Percentiles rank a stretch among this genome's conserved stretches.
These are phyloP conservation scores for Gossypium aridum DNA, from an alignment of 441 rosid species.

Conservation along the genomic window DNA sequence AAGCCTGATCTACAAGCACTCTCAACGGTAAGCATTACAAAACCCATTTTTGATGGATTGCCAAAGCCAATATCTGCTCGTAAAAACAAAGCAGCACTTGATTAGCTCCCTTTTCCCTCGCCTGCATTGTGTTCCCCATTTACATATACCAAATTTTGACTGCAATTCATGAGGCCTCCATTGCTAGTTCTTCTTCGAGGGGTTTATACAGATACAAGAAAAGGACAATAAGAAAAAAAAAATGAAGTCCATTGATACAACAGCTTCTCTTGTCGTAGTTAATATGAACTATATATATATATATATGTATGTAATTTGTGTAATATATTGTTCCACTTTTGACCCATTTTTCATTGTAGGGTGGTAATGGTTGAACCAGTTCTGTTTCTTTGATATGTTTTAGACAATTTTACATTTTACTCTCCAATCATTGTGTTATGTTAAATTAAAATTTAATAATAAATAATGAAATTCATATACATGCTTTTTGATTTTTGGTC, in stretches of 20 bases:
- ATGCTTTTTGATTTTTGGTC: not conserved
- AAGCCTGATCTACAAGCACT: constrained; percentile 56
- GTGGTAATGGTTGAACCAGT: not conserved
- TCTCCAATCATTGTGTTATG: not conserved
- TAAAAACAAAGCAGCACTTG: constrained; percentile 42
- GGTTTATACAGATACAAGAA: not conserved
- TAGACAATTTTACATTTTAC: not conserved
- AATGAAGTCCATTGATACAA: not conserved
- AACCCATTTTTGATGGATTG: constrained; percentile 61
- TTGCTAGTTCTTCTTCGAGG: not conserved
- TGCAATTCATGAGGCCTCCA: not conserved
- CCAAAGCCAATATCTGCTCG: constrained; percentile 54
- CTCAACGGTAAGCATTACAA: constrained; percentile 48
- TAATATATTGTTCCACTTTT: not conserved
- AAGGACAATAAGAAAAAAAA: not conserved
- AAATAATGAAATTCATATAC: not conserved
- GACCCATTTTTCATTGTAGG: not conserved
- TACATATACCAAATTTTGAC: constrained; percentile 5
- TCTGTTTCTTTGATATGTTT: not conserved
- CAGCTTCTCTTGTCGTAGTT: not conserved
- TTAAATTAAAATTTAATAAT: not conserved
- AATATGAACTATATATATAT: not conserved
- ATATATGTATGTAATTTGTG: not conserved
- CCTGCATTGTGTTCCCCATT: not conserved
- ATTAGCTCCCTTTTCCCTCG: not conserved